Conservation (phyloP, 106 monocot genomes). For the Dioscorea zingiberensis region DNA sequence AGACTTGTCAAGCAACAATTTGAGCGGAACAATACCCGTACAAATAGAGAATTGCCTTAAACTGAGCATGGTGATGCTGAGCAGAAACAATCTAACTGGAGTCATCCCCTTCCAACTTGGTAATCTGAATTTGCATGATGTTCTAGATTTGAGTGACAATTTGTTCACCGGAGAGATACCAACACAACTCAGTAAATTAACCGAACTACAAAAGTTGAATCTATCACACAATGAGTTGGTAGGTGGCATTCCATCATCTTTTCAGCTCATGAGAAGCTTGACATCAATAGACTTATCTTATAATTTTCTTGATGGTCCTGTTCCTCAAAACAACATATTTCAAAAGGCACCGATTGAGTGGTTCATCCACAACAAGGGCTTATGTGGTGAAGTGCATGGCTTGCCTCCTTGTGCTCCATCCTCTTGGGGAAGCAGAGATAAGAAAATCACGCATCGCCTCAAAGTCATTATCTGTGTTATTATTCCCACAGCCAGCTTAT, state of each 20-base stretch:
- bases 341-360: constrained; percentile 1
- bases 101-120: constrained; percentile 20
- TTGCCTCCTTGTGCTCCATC: constrained; percentile 7
- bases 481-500: background rate
- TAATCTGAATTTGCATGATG: constrained; percentile 9
- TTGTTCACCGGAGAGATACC: constrained; percentile 14
- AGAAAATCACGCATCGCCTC: background rate
- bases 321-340: constrained; percentile 19
- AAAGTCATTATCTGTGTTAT: background rate
- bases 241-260: constrained; percentile 13
- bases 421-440: background rate
- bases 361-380: constrained; percentile 20
- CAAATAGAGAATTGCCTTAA: background rate
- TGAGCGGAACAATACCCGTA: constrained; percentile 4
- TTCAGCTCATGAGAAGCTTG: constrained; percentile 9
- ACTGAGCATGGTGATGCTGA: background rate
- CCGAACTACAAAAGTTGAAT: constrained; percentile 1
- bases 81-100: constrained; percentile 11
- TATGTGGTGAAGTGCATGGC: constrained; percentile 22
- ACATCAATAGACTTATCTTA: constrained; percentile 15
- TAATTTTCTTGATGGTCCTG: constrained; percentile 14
- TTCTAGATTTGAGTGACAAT: constrained; percentile 23
- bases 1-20: constrained; percentile 10
- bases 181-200: constrained; percentile 1
- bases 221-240: constrained; percentile 26